Evolutionary conservation across 208 protist species (phyloP).

Genomic region (Trypanosoma melophagium): DNA sequence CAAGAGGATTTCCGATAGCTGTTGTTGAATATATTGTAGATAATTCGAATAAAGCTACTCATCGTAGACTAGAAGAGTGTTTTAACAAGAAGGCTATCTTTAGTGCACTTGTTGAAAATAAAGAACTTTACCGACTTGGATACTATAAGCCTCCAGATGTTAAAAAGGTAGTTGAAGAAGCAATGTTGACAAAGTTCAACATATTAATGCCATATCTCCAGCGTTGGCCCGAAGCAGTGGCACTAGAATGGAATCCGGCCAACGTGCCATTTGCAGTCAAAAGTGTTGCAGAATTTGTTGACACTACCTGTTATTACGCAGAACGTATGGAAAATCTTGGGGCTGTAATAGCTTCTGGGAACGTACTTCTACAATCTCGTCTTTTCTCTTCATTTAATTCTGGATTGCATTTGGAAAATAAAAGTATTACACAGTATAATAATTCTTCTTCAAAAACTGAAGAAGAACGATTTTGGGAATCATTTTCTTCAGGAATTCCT

Average conservation of each 20-base stretch:
- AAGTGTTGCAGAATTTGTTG: slow-evolving; percentile 64
- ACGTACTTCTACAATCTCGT: slow-evolving; percentile 26
- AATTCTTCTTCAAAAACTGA: slow-evolving; percentile 14
- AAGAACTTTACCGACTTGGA: slow-evolving; percentile 48
- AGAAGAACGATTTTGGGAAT: slow-evolving; percentile 38
- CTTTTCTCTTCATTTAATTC: not conserved
- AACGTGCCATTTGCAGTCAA: slow-evolving; percentile 75
- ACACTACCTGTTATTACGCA: slow-evolving; percentile 70
- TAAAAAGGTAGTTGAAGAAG: slow-evolving; percentile 47
- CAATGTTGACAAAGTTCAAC: slow-evolving; percentile 52
- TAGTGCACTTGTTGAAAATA: slow-evolving; percentile 43
- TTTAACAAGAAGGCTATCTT: slow-evolving; percentile 64
- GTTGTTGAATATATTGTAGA: slow-evolving; percentile 69
- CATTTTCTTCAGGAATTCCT: slow-evolving; percentile 58
- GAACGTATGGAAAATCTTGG: slow-evolving; percentile 59
- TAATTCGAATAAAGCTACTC: slow-evolving; percentile 38
- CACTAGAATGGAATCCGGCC: slow-evolving; percentile 53
- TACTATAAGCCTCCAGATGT: slow-evolving; percentile 38
- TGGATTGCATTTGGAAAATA: not conserved
- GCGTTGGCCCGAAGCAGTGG: slow-evolving; percentile 65
- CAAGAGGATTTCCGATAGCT: slow-evolving; percentile 54
- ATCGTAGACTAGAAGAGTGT: slow-evolving; percentile 40
- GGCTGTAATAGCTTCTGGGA: slow-evolving; percentile 25
- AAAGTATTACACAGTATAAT: not conserved
- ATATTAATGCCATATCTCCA: slow-evolving; percentile 38